Percentiles rank a stretch among this genome's conserved stretches.
Evolutionary conservation across 78 protist species (phyloP).

Genomic region (Dictyostelium firmibasis): DNA sequence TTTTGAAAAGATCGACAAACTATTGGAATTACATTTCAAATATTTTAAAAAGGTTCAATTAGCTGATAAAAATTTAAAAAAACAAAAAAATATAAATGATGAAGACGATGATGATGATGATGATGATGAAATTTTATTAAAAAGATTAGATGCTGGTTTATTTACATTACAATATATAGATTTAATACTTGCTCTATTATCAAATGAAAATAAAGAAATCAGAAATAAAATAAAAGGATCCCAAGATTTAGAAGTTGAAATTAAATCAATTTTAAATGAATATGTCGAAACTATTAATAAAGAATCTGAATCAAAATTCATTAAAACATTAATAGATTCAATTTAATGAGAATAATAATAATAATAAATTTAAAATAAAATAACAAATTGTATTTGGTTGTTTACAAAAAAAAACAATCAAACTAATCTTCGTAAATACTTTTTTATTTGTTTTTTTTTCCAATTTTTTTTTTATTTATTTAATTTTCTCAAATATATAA

Average conservation of each 20-base stretch:
- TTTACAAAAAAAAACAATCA: not conserved
- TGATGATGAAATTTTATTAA: slow-evolving; percentile 29
- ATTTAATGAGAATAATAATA: not conserved
- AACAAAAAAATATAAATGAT: not conserved
- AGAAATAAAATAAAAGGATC: not conserved
- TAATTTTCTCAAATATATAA: not conserved
- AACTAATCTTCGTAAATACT: no score
- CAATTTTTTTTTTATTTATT: not conserved
- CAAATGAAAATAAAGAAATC: not conserved
- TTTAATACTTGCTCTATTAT: slow-evolving; percentile 22
- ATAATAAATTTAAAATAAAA: not conserved
- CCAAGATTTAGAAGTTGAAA: not conserved
- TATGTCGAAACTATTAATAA: not conserved
- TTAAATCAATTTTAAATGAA: not conserved
- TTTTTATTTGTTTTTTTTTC: not conserved
- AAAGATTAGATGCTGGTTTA: slow-evolving; percentile 79
- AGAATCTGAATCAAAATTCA: not conserved
- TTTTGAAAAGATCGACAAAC: slow-evolving; percentile 50
- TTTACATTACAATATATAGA: slow-evolving; percentile 62
- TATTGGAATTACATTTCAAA: slow-evolving; percentile 57
- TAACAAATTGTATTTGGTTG: no score
- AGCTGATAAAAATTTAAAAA: slow-evolving; percentile 11
- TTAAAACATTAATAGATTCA: not conserved
- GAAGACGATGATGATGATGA: slow-evolving; percentile 50
- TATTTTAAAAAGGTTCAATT: slow-evolving; percentile 14